These are phyloP conservation scores for Lactarius akahatsu DNA, from an alignment of 768 basidiomycete species.

Conservation along the genomic window DNA sequence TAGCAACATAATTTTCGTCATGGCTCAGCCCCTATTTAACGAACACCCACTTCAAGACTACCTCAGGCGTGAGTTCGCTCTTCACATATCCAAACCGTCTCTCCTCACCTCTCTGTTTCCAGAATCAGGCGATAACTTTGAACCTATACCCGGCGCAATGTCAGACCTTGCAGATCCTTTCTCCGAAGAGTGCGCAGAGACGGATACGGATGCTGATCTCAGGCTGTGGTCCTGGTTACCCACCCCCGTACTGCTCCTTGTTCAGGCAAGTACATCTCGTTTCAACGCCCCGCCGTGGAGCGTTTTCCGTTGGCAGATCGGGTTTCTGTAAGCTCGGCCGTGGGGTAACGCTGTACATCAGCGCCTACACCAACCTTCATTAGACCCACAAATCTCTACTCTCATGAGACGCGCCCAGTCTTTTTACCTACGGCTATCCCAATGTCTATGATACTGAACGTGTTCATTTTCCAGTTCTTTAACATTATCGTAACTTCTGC, in stretches of 20 bases:
- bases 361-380: background rate
- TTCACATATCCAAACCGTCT: background rate
- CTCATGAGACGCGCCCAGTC: background rate
- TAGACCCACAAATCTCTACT: background rate
- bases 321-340: constrained; percentile 14
- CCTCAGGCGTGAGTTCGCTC: constrained; percentile 25
- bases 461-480: constrained; percentile 19
- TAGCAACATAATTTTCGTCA: constrained; percentile 13
- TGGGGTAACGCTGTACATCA: background rate
- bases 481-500: constrained; percentile 16
- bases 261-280: constrained; percentile 5
- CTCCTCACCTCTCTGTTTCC: background rate
- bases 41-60: constrained; percentile 29
- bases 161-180: constrained; percentile 13
- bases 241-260: constrained; percentile 6
- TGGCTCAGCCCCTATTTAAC: constrained; percentile 30
- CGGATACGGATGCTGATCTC: constrained; percentile 17
- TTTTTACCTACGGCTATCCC: background rate
- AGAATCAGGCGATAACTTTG: constrained; percentile 29
- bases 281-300: background rate
- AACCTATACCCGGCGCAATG: constrained; percentile 29
- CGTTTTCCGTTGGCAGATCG: constrained; percentile 16
- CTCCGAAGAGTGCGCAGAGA: constrained; percentile 14
- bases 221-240: constrained; percentile 24
- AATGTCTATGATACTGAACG: constrained; percentile 14